phyloP scores from a whole-genome alignment of 495 filamentous ascomycete species.

The Jackrogersella multiformis region DNA sequence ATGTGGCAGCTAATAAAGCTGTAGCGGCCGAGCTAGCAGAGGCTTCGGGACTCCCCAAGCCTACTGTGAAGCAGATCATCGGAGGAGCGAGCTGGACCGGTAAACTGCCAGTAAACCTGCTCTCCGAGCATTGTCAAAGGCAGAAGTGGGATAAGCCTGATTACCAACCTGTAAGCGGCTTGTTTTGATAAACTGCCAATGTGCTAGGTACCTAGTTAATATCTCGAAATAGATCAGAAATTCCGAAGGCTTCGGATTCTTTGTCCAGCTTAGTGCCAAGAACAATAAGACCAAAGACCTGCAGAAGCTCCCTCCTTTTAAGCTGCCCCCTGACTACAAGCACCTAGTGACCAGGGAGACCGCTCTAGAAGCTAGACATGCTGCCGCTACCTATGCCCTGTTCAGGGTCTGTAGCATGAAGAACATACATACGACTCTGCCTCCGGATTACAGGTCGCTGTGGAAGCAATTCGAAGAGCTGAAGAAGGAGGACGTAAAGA shows the following conservation, averaged over 20 bases:
- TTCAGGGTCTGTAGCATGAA: slow-evolving; percentile 93
- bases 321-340: slow-evolving; percentile 76
- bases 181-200: slow-evolving; percentile 29
- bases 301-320: slow-evolving; percentile 78
- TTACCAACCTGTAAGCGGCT: slow-evolving; percentile 67
- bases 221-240: slow-evolving; percentile 38
- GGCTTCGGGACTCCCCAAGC: slow-evolving; percentile 68
- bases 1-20: slow-evolving; percentile 40
- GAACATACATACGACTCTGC: slow-evolving; percentile 92
- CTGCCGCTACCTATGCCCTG: slow-evolving; percentile 88
- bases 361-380: slow-evolving; percentile 88
- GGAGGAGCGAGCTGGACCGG: slow-evolving; percentile 97
- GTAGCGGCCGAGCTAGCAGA: too few species aligned
- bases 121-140: slow-evolving; percentile 94
- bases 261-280: slow-evolving; percentile 77
- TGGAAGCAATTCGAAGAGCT: slow-evolving; percentile 90
- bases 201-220: slow-evolving; percentile 45
- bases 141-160: slow-evolving; percentile 95
- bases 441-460: slow-evolving; percentile 83
- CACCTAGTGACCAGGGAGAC: slow-evolving; percentile 74
- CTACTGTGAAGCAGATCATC: slow-evolving; percentile 86
- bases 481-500: slow-evolving; percentile 77
- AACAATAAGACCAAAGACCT: slow-evolving; percentile 86
- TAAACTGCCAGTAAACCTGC: slow-evolving; percentile 90
- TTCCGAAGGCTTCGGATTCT: slow-evolving; percentile 74